Evolutionary conservation across 495 filamentous ascomycete genomes (phyloP).

Genomic region (Rhizodiscina lignyota): DNA sequence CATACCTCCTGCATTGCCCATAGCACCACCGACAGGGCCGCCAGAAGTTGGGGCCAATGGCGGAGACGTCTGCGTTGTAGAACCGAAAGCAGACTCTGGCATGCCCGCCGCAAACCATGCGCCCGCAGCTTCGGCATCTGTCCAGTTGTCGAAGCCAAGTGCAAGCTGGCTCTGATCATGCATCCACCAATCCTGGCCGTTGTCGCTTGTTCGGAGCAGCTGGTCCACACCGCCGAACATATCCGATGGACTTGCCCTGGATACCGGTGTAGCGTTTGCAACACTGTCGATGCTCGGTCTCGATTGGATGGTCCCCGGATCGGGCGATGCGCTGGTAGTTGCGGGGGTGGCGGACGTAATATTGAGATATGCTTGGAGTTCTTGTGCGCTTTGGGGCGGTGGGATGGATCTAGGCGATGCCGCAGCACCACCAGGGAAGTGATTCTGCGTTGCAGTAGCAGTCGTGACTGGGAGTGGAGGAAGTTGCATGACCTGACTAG

Average conservation of each 20-base stretch:
- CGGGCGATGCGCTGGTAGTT: background rate
- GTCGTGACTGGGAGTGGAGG: background rate
- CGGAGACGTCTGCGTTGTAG: too few species aligned
- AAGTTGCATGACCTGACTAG: background rate
- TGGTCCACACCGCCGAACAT: constrained; percentile 24
- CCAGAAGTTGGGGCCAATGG: too few species aligned
- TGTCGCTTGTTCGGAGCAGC: constrained; percentile 19
- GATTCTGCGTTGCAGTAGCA: background rate
- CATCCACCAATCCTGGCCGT: constrained; percentile 23
- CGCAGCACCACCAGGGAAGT: background rate
- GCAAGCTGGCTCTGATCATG: constrained; percentile 21
- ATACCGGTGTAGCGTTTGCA: constrained; percentile 4
- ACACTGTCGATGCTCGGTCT: constrained; percentile 1
- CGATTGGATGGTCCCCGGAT: constrained; percentile 1
- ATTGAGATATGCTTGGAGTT: background rate
- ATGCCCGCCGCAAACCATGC: too few species aligned
- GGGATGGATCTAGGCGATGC: background rate
- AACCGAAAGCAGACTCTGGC: too few species aligned
- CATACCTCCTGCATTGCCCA: too few species aligned
- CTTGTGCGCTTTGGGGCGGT: background rate
- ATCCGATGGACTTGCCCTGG: constrained; percentile 12
- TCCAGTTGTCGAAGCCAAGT: constrained; percentile 24
- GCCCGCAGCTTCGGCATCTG: background rate
- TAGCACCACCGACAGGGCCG: too few species aligned
- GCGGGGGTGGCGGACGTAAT: background rate